phyloP scores from a whole-genome alignment of 495 filamentous ascomycete species.

The Annulohypoxylon bovei region DNA sequence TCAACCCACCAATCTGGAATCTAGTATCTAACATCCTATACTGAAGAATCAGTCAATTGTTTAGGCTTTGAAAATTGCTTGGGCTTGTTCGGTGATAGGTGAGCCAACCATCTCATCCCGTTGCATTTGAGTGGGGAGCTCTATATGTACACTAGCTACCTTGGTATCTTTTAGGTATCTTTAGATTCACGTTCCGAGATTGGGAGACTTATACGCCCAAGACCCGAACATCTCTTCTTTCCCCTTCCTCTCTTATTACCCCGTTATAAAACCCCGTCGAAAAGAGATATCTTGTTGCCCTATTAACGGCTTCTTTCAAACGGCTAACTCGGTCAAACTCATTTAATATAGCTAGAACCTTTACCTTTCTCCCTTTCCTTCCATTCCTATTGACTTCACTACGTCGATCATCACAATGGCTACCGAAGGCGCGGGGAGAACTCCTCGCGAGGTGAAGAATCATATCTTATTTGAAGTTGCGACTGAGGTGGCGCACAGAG shows the following conservation, averaged over 20 bases:
- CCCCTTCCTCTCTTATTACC: background rate
- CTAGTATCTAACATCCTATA: background rate
- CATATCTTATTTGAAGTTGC: constrained; percentile 88
- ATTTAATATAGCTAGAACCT: constrained; percentile 1
- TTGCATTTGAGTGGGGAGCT: constrained; percentile 1
- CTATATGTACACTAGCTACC: background rate
- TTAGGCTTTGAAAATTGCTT: background rate
- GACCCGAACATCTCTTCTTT: background rate
- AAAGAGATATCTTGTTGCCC: background rate
- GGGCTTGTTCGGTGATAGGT: background rate
- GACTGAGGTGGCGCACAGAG: constrained; percentile 96
- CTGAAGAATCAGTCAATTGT: background rate
- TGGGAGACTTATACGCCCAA: background rate
- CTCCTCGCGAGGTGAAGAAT: constrained; percentile 59
- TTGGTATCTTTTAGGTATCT: constrained; percentile 1
- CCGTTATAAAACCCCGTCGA: background rate
- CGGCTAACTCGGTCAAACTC: constrained; percentile 10
- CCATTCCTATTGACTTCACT: background rate
- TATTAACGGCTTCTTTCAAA: background rate
- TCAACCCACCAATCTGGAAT: background rate
- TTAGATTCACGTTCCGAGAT: background rate
- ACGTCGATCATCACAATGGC: constrained; percentile 40
- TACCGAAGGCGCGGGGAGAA: constrained; percentile 48
- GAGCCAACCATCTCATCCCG: background rate
- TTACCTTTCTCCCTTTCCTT: background rate